Base-by-base conservation (phyloP, 306 rosid species). In the Lathyrus tuberosus region DNA sequence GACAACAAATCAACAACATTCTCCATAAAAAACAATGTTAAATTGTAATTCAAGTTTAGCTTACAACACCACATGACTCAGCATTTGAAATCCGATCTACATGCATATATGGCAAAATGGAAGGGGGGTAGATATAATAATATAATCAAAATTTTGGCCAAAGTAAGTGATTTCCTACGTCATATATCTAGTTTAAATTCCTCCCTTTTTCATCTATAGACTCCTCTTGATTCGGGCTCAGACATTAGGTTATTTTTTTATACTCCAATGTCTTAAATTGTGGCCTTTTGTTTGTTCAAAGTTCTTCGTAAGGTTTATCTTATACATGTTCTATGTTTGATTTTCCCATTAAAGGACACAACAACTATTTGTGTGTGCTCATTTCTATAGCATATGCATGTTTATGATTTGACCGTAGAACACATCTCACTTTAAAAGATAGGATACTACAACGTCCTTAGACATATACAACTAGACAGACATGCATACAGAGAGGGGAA, bases 381-480 rank as follows among this genome's bases (percentile, higher is more conserved):
- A 17, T 46, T 51, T 72, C 44, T 8, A 68, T 10, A 11, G 58
- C 30, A 35, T 11, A 0, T 24, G 63, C 22, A 0, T 33, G 76
- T 22, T 62, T 22, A 44, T 56, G 44, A 47, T 51, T 79, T 54
- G 56, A 26, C 53, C 18, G 61, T 73, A 58, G 56, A 10, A 48
- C 37, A 37, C 41, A 51, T 41, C 65, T 59, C 43, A 63, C 8
- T 8, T 70, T 54, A 28, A 37, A 59, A 66, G 49, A 78, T 20
- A 67, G 31, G 53, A 44, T 20, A 70, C 30, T 12, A 24, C 66
- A 59, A 76, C 18, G 42, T 47, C 61, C 46, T 52, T 46, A 28
- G 60, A 54, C 46, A 48, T 51, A 26, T 44, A 26, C 7, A 66
- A 61, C 24, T 48, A 53, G 20, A 37, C 58, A 53, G 20, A 37